Conservation (phyloP, 1,284 basidiomycete species). For the Lentinus polychrous region DNA sequence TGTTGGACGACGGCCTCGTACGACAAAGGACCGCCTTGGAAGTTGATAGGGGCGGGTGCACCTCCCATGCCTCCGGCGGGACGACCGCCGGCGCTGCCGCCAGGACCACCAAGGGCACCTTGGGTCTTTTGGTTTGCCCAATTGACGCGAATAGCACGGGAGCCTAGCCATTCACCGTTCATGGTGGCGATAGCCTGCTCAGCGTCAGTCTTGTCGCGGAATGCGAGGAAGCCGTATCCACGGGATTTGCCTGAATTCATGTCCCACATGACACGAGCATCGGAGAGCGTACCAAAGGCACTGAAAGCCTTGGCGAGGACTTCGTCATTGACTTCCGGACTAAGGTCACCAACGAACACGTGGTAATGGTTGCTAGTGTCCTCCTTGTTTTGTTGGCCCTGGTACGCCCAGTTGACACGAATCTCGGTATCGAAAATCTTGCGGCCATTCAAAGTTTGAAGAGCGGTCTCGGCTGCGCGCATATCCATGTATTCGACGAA, state of each 20-base stretch:
- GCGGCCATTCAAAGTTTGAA: constrained; percentile 94
- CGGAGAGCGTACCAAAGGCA: constrained; percentile 90
- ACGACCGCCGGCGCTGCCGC: constrained; percentile 29
- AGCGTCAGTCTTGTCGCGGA: constrained; percentile 95
- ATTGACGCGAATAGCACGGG: constrained; percentile 96
- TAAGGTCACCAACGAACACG: constrained; percentile 97
- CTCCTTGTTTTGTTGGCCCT: constrained; percentile 93
- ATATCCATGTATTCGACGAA: constrained; percentile 98
- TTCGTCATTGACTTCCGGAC: constrained; percentile 97
- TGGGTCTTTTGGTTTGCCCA: constrained; percentile 99
- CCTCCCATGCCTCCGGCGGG: constrained; percentile 42
- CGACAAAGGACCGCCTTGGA: constrained; percentile 76
- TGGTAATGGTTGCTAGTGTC: constrained; percentile 95
- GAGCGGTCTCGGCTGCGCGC: constrained; percentile 93
- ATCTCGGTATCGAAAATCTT: constrained; percentile 98
- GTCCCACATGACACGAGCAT: constrained; percentile 99
- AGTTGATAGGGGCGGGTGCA: constrained; percentile 79
- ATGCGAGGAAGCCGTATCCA: constrained; percentile 90
- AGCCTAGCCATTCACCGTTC: constrained; percentile 99
- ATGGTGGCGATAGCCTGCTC: constrained; percentile 97
- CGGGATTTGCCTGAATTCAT: constrained; percentile 98
- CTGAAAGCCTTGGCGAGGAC: constrained; percentile 93
- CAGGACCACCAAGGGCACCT: constrained; percentile 33
- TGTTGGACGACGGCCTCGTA: constrained; percentile 87
- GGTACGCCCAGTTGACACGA: constrained; percentile 97